Conservation (phyloP, 192 early-diverging fungal species). For the Coemansia interrupta region DNA sequence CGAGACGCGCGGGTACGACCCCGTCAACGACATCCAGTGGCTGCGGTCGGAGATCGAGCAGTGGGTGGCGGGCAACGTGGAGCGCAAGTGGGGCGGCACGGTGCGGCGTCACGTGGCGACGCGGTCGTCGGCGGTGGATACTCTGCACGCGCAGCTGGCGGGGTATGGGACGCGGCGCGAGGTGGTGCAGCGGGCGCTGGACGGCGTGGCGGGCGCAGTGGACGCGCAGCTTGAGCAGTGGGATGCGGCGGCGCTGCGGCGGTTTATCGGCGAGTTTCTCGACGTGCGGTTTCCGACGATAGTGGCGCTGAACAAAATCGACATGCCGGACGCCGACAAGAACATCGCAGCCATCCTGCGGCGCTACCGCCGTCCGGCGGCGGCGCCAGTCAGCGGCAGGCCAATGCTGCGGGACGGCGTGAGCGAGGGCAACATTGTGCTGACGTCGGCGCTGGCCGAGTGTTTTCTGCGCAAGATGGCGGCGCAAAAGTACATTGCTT, state of each 20-base stretch:
- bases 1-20: constrained; percentile 76
- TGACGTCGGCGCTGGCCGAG: constrained; percentile 65
- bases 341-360: constrained; percentile 74
- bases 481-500: constrained; percentile 56
- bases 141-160: constrained; percentile 46
- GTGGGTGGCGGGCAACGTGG: constrained; percentile 72
- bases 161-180: constrained; percentile 41
- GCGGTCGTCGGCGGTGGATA: constrained; percentile 38
- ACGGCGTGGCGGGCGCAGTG: constrained; percentile 7
- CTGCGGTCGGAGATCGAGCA: constrained; percentile 68
- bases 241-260: constrained; percentile 58
- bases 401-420: constrained; percentile 16
- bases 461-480: constrained; percentile 61
- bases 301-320: constrained; percentile 83
- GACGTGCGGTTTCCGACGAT: constrained; percentile 78
- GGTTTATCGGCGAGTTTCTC: constrained; percentile 66
- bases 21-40: constrained; percentile 82
- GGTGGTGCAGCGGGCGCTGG: constrained; percentile 35
- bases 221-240: constrained; percentile 55
- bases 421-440: constrained; percentile 53
- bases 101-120: constrained; percentile 64
- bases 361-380: constrained; percentile 57
- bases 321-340: constrained; percentile 77
- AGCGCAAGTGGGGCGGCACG: constrained; percentile 64
- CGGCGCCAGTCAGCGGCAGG: background rate